Evolutionary conservation across 164 flowering plant genomes (phyloP).

Genomic region (Vitis riparia): DNA sequence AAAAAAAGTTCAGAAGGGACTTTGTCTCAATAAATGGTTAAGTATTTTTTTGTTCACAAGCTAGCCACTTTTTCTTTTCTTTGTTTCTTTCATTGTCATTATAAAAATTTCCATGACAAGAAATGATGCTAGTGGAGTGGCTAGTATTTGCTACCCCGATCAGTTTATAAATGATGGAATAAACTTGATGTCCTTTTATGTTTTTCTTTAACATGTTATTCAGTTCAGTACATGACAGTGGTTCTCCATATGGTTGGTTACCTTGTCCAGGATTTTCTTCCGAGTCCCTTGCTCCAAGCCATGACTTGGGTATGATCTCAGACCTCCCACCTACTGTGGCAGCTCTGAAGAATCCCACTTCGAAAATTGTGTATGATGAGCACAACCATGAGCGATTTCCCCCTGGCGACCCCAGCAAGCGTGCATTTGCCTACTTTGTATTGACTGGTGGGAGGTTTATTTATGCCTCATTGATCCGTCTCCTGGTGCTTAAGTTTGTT

Average conservation of each 20-base stretch:
- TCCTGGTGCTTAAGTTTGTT: constrained; percentile 19
- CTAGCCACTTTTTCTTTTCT: too few relatives aligned
- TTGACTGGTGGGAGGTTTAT: background rate
- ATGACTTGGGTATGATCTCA: constrained; percentile 18
- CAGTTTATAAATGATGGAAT: background rate
- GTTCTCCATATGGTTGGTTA: background rate
- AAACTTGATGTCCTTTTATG: background rate
- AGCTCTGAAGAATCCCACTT: constrained; percentile 22
- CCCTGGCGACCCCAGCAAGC: constrained; percentile 22
- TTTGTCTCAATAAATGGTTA: too few relatives aligned
- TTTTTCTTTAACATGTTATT: background rate
- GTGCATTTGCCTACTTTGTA: constrained; percentile 24
- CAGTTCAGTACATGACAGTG: background rate
- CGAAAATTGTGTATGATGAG: constrained; percentile 11
- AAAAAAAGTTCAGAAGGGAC: too few relatives aligned
- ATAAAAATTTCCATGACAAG: background rate
- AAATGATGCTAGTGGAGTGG: background rate
- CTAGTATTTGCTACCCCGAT: background rate
- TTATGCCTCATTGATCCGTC: constrained; percentile 21
- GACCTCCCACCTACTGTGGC: constrained; percentile 4
- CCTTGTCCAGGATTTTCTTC: constrained; percentile 28
- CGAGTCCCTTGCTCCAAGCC: constrained; percentile 26
- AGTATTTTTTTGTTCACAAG: too few relatives aligned
- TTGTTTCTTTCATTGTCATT: too few relatives aligned
- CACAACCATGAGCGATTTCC: constrained; percentile 20